A percentile compares a stretch with the other conserved stretches of the same genome.
Conservation (phyloP, 2,329 filamentous ascomycete genomes). For the Hymenoscyphus albidus region DNA sequence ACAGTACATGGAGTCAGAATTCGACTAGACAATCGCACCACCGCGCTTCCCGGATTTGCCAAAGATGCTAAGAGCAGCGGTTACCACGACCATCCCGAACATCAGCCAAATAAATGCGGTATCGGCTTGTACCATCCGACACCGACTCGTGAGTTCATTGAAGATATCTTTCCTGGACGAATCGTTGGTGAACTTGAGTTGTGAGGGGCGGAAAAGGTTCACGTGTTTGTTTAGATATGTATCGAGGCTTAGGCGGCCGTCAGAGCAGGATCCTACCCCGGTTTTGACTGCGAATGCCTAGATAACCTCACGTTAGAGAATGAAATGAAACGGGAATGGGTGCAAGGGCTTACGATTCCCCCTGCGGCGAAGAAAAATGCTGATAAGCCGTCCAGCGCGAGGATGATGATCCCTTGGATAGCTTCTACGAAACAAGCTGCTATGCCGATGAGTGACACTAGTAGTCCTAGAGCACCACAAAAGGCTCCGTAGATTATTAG, state of each 20-base stretch:
- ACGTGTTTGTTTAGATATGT: constrained; percentile 10
- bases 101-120: constrained; percentile 29
- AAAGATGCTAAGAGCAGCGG: constrained; percentile 18
- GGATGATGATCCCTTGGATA: constrained; percentile 26
- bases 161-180: background rate
- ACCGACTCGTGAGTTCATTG: constrained; percentile 17
- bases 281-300: constrained; percentile 29
- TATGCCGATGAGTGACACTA: constrained; percentile 24
- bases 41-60: constrained; percentile 20
- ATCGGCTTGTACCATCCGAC: constrained; percentile 24
- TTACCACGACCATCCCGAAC: constrained; percentile 21
- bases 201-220: constrained; percentile 14
- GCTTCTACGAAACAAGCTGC: constrained; percentile 25
- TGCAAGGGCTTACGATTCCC: constrained; percentile 25
- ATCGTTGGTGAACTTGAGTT: constrained; percentile 10
- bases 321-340: background rate
- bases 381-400: constrained; percentile 25
- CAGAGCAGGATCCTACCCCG: constrained; percentile 26
- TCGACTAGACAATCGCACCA: constrained; percentile 23
- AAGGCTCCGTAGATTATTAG: constrained; percentile 28
- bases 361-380: constrained; percentile 30
- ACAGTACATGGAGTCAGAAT: background rate
- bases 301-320: constrained; percentile 1
- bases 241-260: constrained; percentile 4
- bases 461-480: constrained; percentile 26